A percentile compares a stretch with the other conserved stretches of the same genome.
These are phyloP conservation scores for Jaapia argillacea DNA, from an alignment of 768 basidiomycete species.

Conservation along the genomic window DNA sequence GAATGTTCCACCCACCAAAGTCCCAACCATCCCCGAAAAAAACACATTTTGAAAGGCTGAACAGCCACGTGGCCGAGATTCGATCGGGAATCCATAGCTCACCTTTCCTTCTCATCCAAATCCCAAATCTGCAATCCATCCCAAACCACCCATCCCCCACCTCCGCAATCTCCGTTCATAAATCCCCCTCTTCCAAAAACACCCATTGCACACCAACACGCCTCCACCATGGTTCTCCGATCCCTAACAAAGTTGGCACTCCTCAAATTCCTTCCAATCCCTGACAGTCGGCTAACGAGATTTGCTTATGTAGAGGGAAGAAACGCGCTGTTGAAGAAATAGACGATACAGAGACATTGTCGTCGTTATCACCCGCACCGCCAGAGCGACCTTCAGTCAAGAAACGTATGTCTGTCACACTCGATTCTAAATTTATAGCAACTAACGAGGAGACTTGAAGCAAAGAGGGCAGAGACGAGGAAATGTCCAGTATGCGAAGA, in stretches of 20 bases:
- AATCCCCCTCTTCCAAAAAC: background rate
- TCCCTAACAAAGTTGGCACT: slow-evolving; percentile 16
- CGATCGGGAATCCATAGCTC: background rate
- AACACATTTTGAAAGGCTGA: too few species aligned
- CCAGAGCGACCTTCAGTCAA: background rate
- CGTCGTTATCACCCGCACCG: background rate
- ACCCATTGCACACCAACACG: background rate
- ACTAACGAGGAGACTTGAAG: slow-evolving; percentile 22
- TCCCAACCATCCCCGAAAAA: too few species aligned
- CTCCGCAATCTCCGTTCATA: slow-evolving; percentile 1
- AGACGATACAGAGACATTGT: background rate
- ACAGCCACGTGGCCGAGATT: too few species aligned
- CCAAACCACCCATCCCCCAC: slow-evolving; percentile 2
- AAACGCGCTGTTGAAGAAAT: background rate
- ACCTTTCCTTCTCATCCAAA: slow-evolving; percentile 7
- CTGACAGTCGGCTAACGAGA: too few species aligned
- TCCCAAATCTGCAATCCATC: slow-evolving; percentile 13
- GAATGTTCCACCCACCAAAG: too few species aligned
- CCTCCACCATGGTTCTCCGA: slow-evolving; percentile 22
- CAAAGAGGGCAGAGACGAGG: slow-evolving; percentile 65
- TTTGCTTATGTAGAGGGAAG: background rate
- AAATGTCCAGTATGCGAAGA: slow-evolving; percentile 71
- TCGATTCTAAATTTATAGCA: slow-evolving; percentile 1
- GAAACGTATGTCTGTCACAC: slow-evolving; percentile 23
- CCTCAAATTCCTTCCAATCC: background rate